Percentiles rank a stretch among this genome's conserved stretches.
Conservation (phyloP, 495 filamentous ascomycete species). For the Penicillium coprophilum region DNA sequence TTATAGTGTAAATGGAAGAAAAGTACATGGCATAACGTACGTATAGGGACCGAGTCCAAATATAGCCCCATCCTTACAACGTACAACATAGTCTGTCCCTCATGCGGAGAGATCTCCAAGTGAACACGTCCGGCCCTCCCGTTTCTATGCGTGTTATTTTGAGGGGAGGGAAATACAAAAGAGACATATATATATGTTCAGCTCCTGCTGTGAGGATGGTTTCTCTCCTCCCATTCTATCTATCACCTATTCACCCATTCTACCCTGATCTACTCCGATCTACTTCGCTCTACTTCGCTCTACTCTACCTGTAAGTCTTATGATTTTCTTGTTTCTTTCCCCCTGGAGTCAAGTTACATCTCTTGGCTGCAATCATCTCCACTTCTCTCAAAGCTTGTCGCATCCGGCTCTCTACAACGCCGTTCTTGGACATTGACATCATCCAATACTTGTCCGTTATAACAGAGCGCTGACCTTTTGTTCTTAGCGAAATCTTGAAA, state of each 20-base stretch:
- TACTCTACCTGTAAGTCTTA: slow-evolving; percentile 3
- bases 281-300: not conserved
- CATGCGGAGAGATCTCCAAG: slow-evolving; percentile 23
- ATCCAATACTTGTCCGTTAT: slow-evolving; percentile 8
- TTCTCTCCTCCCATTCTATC: not conserved
- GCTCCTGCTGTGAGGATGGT: not conserved
- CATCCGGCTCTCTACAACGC: slow-evolving; percentile 22
- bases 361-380: slow-evolving; percentile 16
- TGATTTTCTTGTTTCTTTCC: not conserved
- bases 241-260: not conserved
- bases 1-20: no score
- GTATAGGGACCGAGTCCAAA: no score
- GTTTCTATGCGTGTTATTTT: slow-evolving; percentile 7
- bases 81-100: slow-evolving; percentile 13
- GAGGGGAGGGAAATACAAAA: not conserved
- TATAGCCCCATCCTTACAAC: not conserved
- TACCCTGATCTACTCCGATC: no score
- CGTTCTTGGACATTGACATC: slow-evolving; percentile 20
- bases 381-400: slow-evolving; percentile 14
- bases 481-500: slow-evolving; percentile 7
- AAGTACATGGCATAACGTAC: no score
- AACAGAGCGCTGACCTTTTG: slow-evolving; percentile 17
- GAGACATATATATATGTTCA: slow-evolving; percentile 1
- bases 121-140: slow-evolving; percentile 14
- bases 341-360: not conserved